Conservation (phyloP, 2,329 filamentous ascomycete genomes). For the Phaeosphaeriaceae sp. region DNA sequence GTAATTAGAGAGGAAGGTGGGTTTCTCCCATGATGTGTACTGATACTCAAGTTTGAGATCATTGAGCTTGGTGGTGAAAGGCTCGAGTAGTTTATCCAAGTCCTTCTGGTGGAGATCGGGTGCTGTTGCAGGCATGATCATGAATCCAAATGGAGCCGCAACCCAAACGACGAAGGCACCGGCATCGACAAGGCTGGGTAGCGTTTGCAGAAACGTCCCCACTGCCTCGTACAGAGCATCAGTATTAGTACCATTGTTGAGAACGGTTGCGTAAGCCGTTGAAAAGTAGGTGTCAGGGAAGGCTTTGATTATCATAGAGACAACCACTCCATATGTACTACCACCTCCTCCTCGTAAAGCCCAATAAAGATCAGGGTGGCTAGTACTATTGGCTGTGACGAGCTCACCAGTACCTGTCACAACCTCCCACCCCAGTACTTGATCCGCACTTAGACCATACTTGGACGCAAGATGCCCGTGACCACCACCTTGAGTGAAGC, state of each 20-base stretch:
- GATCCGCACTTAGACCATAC: constrained; percentile 21
- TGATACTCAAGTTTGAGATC: neutral
- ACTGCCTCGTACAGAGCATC: constrained; percentile 1
- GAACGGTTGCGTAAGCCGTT: neutral
- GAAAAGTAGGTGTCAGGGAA: constrained; percentile 4
- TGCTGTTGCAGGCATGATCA: constrained; percentile 3
- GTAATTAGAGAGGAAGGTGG: constrained; percentile 1
- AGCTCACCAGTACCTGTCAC: constrained; percentile 22
- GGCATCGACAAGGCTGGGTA: constrained; percentile 1
- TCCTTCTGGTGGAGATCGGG: neutral
- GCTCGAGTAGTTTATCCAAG: neutral
- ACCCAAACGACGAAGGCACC: neutral
- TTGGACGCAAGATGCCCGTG: constrained; percentile 54
- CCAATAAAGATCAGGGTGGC: constrained; percentile 28
- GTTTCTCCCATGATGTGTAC: neutral
- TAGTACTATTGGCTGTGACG: constrained; percentile 14
- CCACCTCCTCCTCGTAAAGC: constrained; percentile 28
- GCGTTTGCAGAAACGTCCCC: constrained; percentile 1
- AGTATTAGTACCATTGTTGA: constrained; percentile 1
- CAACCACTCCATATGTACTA: constrained; percentile 26
- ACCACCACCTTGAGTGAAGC: constrained; percentile 53
- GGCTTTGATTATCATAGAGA: constrained; percentile 20
- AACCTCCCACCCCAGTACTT: constrained; percentile 28
- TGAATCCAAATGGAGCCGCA: neutral
- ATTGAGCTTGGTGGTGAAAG: neutral